Evolutionary conservation across 2,329 filamentous ascomycete genomes (phyloP).

Genomic region (Fusarium tricinctum): DNA sequence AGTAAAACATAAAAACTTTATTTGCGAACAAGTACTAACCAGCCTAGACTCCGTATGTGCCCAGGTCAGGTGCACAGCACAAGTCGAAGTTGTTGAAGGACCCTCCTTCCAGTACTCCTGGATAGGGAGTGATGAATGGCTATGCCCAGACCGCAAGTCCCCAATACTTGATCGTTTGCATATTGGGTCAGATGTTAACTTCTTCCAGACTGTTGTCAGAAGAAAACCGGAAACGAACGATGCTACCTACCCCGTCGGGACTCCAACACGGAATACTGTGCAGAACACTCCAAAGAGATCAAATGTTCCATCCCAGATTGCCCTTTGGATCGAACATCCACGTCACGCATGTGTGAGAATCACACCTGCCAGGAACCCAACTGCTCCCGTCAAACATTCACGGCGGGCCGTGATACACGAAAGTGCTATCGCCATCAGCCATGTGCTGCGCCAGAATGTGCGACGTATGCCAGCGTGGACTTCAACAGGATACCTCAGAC

Average conservation of each 20-base stretch:
- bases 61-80: neutral
- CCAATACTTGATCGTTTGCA: accelerated
- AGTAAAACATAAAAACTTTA: accelerated
- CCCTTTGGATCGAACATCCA: constrained; percentile 2
- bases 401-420: neutral
- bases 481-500: neutral
- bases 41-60: constrained; percentile 8
- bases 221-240: neutral
- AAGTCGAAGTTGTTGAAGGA: constrained; percentile 1
- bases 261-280: constrained; percentile 7
- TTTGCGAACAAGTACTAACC: neutral
- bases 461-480: neutral
- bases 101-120: neutral
- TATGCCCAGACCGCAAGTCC: constrained; percentile 25
- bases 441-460: constrained; percentile 30
- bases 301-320: constrained; percentile 10
- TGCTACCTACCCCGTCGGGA: constrained; percentile 20
- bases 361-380: constrained; percentile 16
- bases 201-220: constrained; percentile 15
- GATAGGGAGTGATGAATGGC: neutral
- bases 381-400: constrained; percentile 5
- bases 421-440: constrained; percentile 34
- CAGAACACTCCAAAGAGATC: constrained; percentile 10
- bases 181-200: neutral
- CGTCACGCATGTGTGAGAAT: constrained; percentile 10